Evolutionary conservation across 352 stramenopile species (phyloP).

Genomic region (Phytopythium cucurbitacearum): DNA sequence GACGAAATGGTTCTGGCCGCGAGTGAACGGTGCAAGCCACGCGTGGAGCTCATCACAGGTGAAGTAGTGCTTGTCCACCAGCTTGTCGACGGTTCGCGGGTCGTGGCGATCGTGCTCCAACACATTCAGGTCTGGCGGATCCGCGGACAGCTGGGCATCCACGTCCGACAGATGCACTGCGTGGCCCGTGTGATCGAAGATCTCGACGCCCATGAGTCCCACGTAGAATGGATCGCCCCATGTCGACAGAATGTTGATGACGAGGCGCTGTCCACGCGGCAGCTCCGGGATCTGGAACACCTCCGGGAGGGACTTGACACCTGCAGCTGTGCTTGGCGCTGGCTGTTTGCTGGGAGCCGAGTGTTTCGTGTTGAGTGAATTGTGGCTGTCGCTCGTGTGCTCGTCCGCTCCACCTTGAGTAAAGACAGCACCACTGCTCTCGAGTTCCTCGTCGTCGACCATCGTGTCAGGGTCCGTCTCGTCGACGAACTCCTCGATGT

Average conservation of each 20-base stretch:
- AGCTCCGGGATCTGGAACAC: constrained; percentile 70
- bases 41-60: constrained; percentile 87
- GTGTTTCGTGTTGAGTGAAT: background rate
- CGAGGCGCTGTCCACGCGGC: constrained; percentile 58
- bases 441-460: constrained; percentile 1
- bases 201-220: constrained; percentile 85
- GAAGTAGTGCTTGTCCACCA: constrained; percentile 85
- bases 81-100: constrained; percentile 82
- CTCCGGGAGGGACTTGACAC: constrained; percentile 13
- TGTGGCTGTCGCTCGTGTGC: too few relatives aligned
- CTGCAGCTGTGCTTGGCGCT: background rate
- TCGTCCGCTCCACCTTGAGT: too few relatives aligned
- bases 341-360: background rate
- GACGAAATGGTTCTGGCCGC: constrained; percentile 70
- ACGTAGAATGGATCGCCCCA: constrained; percentile 92
- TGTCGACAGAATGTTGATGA: constrained; percentile 84
- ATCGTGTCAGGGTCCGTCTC: constrained; percentile 12
- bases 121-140: constrained; percentile 81
- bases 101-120: constrained; percentile 70
- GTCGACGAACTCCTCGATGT: constrained; percentile 54
- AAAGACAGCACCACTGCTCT: background rate
- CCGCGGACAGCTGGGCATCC: constrained; percentile 69
- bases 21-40: constrained; percentile 85
- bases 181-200: constrained; percentile 83
- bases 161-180: constrained; percentile 51